Evolutionary conservation across 2,329 filamentous ascomycete species (phyloP).

Genomic region (Alternaria consortialis): DNA sequence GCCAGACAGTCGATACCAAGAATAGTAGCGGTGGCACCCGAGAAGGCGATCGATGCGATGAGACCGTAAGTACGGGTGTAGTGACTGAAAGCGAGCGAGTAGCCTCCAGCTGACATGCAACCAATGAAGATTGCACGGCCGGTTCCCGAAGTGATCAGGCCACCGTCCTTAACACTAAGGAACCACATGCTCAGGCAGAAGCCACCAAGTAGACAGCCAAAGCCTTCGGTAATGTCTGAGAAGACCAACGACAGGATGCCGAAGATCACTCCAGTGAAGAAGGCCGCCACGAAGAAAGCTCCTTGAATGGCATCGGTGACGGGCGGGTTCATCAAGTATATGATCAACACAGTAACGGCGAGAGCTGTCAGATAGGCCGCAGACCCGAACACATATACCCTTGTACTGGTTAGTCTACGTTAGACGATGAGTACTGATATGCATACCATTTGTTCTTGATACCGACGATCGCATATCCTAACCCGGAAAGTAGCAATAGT

Average conservation of each 20-base stretch:
- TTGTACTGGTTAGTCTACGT: constrained; percentile 29
- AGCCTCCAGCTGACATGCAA: constrained; percentile 72
- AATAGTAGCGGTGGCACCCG: constrained; percentile 79
- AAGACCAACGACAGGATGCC: constrained; percentile 81
- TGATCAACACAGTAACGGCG: constrained; percentile 79
- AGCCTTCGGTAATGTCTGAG: constrained; percentile 80
- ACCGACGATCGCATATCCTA: constrained; percentile 76
- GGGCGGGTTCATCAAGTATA: constrained; percentile 87
- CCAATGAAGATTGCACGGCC: constrained; percentile 79
- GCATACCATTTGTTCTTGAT: constrained; percentile 76
- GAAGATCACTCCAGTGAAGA: constrained; percentile 76
- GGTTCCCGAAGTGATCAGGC: constrained; percentile 69
- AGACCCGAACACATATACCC: constrained; percentile 71
- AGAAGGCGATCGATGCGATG: constrained; percentile 79
- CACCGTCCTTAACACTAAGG: constrained; percentile 77
- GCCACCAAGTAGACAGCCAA: constrained; percentile 88
- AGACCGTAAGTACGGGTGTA: constrained; percentile 81
- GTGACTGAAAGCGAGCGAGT: constrained; percentile 74
- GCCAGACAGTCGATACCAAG: constrained; percentile 92
- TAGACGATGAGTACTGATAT: not conserved
- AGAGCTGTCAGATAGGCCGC: constrained; percentile 76
- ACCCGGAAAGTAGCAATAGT: constrained; percentile 77
- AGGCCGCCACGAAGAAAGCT: constrained; percentile 81
- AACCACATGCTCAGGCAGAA: constrained; percentile 93
- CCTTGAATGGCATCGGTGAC: constrained; percentile 80